Evolutionary conservation across 768 basidiomycete genomes (phyloP), one percentile per base, ranked within the genome.

Genomic region (Lentinula detonsa): DNA sequence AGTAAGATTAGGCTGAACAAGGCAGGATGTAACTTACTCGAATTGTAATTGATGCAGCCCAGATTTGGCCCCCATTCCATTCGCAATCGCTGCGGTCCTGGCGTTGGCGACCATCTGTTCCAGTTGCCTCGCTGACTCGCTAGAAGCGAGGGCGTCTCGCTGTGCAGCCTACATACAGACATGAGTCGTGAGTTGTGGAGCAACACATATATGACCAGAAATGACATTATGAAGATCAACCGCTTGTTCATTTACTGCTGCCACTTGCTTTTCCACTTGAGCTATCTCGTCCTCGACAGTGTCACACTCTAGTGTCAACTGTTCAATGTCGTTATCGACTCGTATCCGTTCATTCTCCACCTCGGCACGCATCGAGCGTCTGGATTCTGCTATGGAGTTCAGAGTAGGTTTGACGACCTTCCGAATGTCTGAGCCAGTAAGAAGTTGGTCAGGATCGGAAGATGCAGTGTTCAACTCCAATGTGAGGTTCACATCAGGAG

Each of bases 251-350:
- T 84, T 88, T 59, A 91, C 65, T 7, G 74, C 83, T 21, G 75
- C 77, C 9, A 88, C 86, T 70, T 91, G 90, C 71, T 88, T 87
- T 69, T 90, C 88, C 23, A 88, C 70, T 67, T 88, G 88, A 51
- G 74, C 77, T 23, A 90, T 83, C 64, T 94, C 91, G 67, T 92
- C 87, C 60, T 90, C 90, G 62, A 88, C 74, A 59, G 90, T 89
- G 71, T 95, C 93, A 68, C 90, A 91, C 63, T 90, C 86, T 58
- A 86, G 74, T 0, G 80, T 83, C 57, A 92, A 73, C 65, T 88
- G 82, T 68, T 96, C 94, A 9, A 93, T 81, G 62, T 91, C 88
- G 65, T 95, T 84, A 63, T 95, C 92, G 31, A 93, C 81, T 65
- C 83, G 85, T 64, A 95, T 89, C 48, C 85, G 81, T 63, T 91